Conservation (phyloP, 2,329 filamentous ascomycete species). For the Pseudonectria buxi region DNA sequence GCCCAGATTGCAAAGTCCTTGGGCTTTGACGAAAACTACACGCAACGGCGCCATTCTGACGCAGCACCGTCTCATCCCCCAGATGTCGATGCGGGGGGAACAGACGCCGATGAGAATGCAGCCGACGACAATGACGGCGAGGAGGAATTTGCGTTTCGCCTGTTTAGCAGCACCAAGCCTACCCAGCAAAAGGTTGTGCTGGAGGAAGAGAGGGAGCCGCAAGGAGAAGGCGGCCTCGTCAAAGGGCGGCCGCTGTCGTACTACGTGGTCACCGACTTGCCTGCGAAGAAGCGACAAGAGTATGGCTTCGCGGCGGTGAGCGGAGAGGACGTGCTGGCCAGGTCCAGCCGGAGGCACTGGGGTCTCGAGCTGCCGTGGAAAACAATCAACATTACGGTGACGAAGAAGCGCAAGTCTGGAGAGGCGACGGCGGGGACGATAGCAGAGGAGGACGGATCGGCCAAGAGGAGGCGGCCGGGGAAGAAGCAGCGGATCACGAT, state of each 20-base stretch:
- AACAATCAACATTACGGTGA: constrained; percentile 39
- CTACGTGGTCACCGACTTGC: constrained; percentile 39
- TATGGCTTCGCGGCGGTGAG: constrained; percentile 43
- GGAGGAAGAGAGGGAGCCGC: constrained; percentile 32
- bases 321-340: constrained; percentile 42
- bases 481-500: constrained; percentile 53
- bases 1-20: constrained; percentile 42
- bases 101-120: constrained; percentile 4
- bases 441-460: constrained; percentile 12
- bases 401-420: constrained; percentile 18
- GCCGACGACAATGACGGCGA: constrained; percentile 17
- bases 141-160: constrained; percentile 47
- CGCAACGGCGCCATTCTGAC: constrained; percentile 1
- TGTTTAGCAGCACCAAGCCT: constrained; percentile 44
- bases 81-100: constrained; percentile 6
- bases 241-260: constrained; percentile 36
- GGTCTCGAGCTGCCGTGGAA: constrained; percentile 56
- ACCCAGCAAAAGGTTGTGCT: constrained; percentile 47
- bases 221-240: constrained; percentile 31
- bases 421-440: constrained; percentile 5
- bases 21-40: constrained; percentile 28
- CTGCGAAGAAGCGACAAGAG: constrained; percentile 29
- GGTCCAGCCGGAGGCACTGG: constrained; percentile 43
- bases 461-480: constrained; percentile 41
- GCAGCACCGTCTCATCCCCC: constrained; percentile 2